These are phyloP conservation scores for Gloeopeniophorella convolvens DNA, from an alignment of 768 basidiomycete species.

Conservation along the genomic window DNA sequence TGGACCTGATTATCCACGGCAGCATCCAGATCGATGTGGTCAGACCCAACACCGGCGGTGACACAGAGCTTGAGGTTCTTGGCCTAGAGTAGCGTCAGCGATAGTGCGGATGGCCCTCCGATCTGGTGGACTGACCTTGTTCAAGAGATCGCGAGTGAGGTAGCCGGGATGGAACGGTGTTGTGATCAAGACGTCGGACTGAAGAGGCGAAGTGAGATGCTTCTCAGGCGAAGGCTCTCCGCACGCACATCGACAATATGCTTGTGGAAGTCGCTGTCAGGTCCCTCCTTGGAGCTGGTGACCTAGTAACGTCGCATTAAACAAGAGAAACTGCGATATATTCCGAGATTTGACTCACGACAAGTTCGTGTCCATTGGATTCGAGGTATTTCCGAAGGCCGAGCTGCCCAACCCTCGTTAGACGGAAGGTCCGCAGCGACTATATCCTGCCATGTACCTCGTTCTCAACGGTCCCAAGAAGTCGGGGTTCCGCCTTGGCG, in stretches of 20 bases:
- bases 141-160: conserved; percentile 64
- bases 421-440: not conserved
- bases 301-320: conserved; percentile 41
- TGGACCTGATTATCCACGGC: conserved; percentile 75
- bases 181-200: conserved; percentile 78
- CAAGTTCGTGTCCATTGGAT: conserved; percentile 65
- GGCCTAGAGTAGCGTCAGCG: conserved; percentile 41
- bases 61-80: conserved; percentile 86
- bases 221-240: not conserved
- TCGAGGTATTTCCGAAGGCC: conserved; percentile 66
- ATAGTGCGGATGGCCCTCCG: conserved; percentile 5
- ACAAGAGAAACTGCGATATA: not conserved
- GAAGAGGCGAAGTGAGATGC: conserved; percentile 6
- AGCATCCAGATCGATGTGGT: conserved; percentile 86
- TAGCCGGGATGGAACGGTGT: conserved; percentile 87
- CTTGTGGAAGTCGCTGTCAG: conserved; percentile 41
- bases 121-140: conserved; percentile 41
- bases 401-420: conserved; percentile 74
- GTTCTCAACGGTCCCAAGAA: conserved; percentile 78
- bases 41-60: conserved; percentile 88
- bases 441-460: conserved; percentile 36
- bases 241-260: conserved; percentile 66
- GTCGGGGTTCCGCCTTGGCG: conserved; percentile 62
- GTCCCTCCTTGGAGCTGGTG: conserved; percentile 77
- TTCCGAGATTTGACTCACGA: conserved; percentile 37